Percentiles rank a stretch among this genome's conserved stretches.
phyloP scores from a whole-genome alignment of 495 filamentous ascomycete genomes.

The Aspergillus bridgeri region DNA sequence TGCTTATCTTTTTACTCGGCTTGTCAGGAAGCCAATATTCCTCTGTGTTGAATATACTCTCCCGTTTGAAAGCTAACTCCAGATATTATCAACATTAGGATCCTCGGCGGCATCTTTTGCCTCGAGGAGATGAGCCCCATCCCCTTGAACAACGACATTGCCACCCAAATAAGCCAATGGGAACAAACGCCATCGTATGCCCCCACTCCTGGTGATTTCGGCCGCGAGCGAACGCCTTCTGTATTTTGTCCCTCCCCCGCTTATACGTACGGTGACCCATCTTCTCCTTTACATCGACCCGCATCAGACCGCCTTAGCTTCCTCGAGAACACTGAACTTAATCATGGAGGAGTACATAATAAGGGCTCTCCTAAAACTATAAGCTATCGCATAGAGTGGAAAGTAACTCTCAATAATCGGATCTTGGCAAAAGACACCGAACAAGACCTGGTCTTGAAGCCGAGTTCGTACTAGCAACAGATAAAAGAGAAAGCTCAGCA shows the following conservation, averaged over 20 bases:
- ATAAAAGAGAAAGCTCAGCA: not conserved
- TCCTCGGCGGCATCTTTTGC: slow-evolving; percentile 18
- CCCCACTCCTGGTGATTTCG: slow-evolving; percentile 16
- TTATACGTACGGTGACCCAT: not conserved
- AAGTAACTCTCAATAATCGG: too few species aligned
- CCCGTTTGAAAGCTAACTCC: too few species aligned
- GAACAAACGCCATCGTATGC: slow-evolving; percentile 18
- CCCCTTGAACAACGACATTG: slow-evolving; percentile 13
- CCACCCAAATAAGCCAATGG: slow-evolving; percentile 8
- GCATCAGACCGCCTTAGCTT: too few species aligned
- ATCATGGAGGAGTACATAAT: too few species aligned
- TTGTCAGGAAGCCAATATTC: too few species aligned
- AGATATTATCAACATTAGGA: slow-evolving; percentile 7
- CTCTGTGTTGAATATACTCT: too few species aligned
- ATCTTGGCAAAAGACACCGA: too few species aligned
- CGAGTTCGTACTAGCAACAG: not conserved
- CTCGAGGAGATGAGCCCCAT: slow-evolving; percentile 14
- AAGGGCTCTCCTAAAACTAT: too few species aligned
- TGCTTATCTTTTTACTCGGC: too few species aligned
- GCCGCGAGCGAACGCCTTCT: slow-evolving; percentile 15
- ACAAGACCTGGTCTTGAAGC: too few species aligned
- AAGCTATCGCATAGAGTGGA: too few species aligned
- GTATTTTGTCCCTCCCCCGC: slow-evolving; percentile 15
- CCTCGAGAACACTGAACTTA: too few species aligned
- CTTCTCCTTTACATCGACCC: slow-evolving; percentile 13